Conservation (phyloP, 805 yeast genomes). For the Clavispora santaluciae region DNA sequence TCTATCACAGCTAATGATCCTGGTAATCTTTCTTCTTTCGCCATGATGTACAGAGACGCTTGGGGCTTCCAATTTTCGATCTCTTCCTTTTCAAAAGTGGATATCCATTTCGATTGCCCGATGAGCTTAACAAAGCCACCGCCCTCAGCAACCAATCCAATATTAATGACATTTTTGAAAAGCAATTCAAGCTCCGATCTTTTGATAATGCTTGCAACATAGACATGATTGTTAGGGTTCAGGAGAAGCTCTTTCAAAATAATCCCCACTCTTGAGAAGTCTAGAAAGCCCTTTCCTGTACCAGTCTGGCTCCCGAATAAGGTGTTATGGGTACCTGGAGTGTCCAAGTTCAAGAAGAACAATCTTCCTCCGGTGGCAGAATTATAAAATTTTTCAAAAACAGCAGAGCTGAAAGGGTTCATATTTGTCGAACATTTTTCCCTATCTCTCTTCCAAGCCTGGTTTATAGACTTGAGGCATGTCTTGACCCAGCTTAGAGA, state of each 20-base stretch:
- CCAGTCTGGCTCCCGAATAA: conserved; percentile 10
- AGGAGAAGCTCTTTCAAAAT: conserved; percentile 55
- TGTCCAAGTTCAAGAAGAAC: conserved; percentile 49
- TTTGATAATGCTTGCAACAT: conserved; percentile 62
- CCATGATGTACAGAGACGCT: conserved; percentile 48
- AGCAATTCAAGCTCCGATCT: conserved; percentile 61
- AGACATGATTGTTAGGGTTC: conserved; percentile 62
- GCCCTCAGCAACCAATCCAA: conserved; percentile 86
- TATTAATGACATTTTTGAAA: conserved; percentile 59
- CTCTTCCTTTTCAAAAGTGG: conserved; percentile 49
- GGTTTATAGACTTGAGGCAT: conserved; percentile 50
- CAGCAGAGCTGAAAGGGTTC: conserved; percentile 27
- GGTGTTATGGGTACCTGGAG: conserved; percentile 26
- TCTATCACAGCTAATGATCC: conserved; percentile 69
- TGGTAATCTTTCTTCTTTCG: conserved; percentile 73
- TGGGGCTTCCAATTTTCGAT: conserved; percentile 54
- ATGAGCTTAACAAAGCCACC: conserved; percentile 73
- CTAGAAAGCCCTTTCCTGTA: conserved; percentile 6
- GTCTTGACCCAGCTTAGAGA: conserved; percentile 68
- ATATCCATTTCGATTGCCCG: conserved; percentile 52
- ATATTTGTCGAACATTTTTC: conserved; percentile 21
- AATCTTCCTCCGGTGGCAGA: conserved; percentile 36
- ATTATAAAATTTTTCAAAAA: conserved; percentile 30
- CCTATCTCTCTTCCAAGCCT: conserved; percentile 33
- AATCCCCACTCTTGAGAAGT: conserved; percentile 44